Evolutionary conservation across 495 filamentous ascomycete genomes (phyloP).

Genomic region (Aspergillus funiculosus): DNA sequence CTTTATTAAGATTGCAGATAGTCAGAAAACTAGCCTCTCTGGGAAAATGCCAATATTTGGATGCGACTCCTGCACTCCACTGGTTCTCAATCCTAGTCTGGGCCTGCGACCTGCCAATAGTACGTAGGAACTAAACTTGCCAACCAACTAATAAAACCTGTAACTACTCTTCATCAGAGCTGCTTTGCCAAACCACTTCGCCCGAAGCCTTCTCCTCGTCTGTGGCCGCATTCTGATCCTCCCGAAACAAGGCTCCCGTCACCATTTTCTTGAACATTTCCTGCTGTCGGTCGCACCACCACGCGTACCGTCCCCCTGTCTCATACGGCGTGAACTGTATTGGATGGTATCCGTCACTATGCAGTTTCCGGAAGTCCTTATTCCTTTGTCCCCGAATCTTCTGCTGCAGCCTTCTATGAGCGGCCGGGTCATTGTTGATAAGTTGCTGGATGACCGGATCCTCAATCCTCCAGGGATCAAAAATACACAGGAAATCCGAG

Average conservation of each 20-base stretch:
- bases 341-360: background rate
- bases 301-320: background rate
- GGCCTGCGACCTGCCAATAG: too few relatives aligned
- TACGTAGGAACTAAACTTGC: too few relatives aligned
- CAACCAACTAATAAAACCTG: too few relatives aligned
- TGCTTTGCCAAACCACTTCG: slow-evolving; percentile 4
- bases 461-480: background rate
- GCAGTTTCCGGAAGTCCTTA: background rate
- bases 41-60: background rate
- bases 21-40: too few relatives aligned
- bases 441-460: background rate
- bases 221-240: background rate
- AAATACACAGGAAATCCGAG: slow-evolving; percentile 7
- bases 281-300: slow-evolving; percentile 11
- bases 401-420: background rate
- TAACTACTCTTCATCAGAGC: background rate
- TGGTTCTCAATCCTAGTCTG: slow-evolving; percentile 1
- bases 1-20: too few relatives aligned
- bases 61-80: background rate
- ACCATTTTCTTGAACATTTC: slow-evolving; percentile 3
- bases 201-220: background rate
- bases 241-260: background rate
- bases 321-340: background rate
- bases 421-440: background rate
- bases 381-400: background rate